Base-by-base conservation (phyloP, 2,329 filamentous ascomycete genomes). In the Botryotinia convoluta region DNA sequence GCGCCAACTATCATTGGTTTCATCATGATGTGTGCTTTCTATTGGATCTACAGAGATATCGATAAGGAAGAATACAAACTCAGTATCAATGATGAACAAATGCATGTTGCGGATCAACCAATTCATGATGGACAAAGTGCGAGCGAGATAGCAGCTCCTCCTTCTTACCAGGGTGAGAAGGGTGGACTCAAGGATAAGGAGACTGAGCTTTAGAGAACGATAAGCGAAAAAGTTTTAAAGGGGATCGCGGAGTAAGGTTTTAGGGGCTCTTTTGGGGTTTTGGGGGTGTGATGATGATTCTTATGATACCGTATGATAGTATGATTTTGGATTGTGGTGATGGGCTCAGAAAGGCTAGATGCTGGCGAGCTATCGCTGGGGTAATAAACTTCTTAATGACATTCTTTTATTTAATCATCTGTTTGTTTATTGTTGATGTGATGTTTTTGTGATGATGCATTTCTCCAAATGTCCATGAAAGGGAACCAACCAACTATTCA, bases 1-100 rank as follows among this genome's bases (percentile, higher is more conserved):
- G 86, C 83, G 48, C 82, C 83, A 16, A 84, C 85, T 48, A 86
- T 87, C 61, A 79, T 83, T 26, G 85, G 85, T 72, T 83, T 79
- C 60, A 76, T 86, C 48, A 77, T 85, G 18, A 83, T 84, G 26
- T 79, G 85, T 29, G 45, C 83, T 69, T 87, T 87, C 77, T 86
- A 83, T 77, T 84, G 85, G 77, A 79, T 82, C 67, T 86, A 85
- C 81, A 81, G 82, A 29, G 83, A 86, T 78, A 84, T 86, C 72
- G 84, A 86, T 78, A 74, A 80, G 69, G 84, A 86, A 75, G 85
- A 86, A 77, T 86, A 83, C 74, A 76, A 78, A 20, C 78, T 86
- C 59, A 83, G 79, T 77, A 76, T 81, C 61, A 83, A 84, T 78
- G 79, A 74, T 60, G 73, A 75, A 32, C 48, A 57, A 32, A 69